Evolutionary conservation across 2,329 filamentous ascomycete species (phyloP).

Genomic region (Colletotrichum sp.): DNA sequence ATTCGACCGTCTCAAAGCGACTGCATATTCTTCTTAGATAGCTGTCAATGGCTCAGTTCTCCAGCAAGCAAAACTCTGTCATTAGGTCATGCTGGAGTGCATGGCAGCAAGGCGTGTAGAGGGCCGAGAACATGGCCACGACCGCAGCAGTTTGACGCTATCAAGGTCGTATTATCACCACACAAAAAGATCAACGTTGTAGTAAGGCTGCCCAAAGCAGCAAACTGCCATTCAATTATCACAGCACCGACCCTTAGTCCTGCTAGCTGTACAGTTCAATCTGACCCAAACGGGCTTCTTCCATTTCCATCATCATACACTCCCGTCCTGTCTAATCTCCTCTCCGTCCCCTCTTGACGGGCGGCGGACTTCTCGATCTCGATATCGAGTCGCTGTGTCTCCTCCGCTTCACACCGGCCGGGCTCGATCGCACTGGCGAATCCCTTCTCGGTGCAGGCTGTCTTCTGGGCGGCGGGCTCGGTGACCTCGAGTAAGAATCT

Average conservation of each 20-base stretch:
- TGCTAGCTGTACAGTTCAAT: constrained; percentile 8
- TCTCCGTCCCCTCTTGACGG: constrained; percentile 29
- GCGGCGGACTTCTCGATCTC: constrained; percentile 26
- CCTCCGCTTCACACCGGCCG: constrained; percentile 24
- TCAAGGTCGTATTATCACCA: neutral
- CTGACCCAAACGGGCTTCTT: neutral
- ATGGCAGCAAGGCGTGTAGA: neutral
- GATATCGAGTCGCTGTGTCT: constrained; percentile 25
- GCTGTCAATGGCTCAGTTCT: neutral
- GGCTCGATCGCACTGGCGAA: constrained; percentile 9
- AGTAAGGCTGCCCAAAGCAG: neutral
- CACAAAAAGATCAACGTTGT: neutral
- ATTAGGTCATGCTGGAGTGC: neutral
- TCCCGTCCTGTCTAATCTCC: neutral
- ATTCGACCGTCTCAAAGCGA: too few relatives aligned
- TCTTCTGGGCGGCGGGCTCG: constrained; percentile 22
- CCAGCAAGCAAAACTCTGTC: neutral
- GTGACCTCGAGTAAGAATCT: constrained; percentile 25
- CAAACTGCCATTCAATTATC: neutral
- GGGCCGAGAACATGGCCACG: neutral
- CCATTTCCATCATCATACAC: neutral
- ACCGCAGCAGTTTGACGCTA: neutral
- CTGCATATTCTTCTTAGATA: too few relatives aligned
- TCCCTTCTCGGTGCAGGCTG: neutral
- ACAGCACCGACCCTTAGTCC: neutral